Evolutionary conservation across 805 yeast genomes (phyloP).

Genomic region (Cyberlindnera mississippiensis): DNA sequence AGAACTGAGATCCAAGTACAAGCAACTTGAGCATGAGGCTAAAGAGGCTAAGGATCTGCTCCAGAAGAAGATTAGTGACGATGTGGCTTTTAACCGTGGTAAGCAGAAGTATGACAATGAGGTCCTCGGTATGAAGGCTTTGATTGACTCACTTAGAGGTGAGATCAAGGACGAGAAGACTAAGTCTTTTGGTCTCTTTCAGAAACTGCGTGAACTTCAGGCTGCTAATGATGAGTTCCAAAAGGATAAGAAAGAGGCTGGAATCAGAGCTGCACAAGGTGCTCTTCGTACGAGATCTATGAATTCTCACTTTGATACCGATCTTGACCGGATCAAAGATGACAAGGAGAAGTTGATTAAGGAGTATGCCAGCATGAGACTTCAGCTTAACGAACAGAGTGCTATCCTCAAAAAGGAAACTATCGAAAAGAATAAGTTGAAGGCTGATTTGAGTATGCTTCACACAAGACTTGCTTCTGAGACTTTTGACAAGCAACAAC

Average conservation of each 20-base stretch:
- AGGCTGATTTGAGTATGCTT: slow-evolving; percentile 54
- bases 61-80: slow-evolving; percentile 40
- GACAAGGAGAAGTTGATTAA: slow-evolving; percentile 27
- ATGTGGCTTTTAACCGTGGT: slow-evolving; percentile 41
- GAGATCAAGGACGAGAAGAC: slow-evolving; percentile 30
- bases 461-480: slow-evolving; percentile 66
- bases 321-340: slow-evolving; percentile 23
- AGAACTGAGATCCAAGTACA: slow-evolving; percentile 25
- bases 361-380: slow-evolving; percentile 45
- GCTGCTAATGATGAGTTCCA: slow-evolving; percentile 32
- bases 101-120: slow-evolving; percentile 40
- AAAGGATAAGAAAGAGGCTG: slow-evolving; percentile 22
- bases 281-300: slow-evolving; percentile 24
- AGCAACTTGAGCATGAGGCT: slow-evolving; percentile 44
- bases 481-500: slow-evolving; percentile 51
- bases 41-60: slow-evolving; percentile 38
- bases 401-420: slow-evolving; percentile 46
- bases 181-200: slow-evolving; percentile 28
- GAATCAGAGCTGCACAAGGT: slow-evolving; percentile 23
- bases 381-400: slow-evolving; percentile 49
- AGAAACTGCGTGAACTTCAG: slow-evolving; percentile 26
- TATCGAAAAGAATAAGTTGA: slow-evolving; percentile 39
- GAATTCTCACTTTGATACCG: slow-evolving; percentile 18
- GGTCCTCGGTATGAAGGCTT: slow-evolving; percentile 35
- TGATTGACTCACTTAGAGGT: slow-evolving; percentile 13